These are phyloP conservation scores for Nicotiana noctiflora DNA, from an alignment of 257 asterid species.

Conservation along the genomic window DNA sequence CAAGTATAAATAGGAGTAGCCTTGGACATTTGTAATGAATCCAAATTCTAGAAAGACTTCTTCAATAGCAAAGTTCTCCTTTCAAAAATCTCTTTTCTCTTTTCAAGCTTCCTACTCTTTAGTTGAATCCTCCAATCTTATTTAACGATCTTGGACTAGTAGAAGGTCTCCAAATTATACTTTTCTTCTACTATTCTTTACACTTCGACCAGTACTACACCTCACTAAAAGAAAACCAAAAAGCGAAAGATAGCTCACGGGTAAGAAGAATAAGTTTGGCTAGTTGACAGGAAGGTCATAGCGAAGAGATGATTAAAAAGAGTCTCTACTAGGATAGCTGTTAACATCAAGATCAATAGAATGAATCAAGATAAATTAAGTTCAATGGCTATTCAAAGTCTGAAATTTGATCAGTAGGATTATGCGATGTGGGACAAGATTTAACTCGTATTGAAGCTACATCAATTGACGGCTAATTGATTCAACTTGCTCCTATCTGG, in stretches of 20 bases:
- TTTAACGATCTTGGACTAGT: no score
- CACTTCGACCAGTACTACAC: no score
- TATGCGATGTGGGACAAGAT: not conserved
- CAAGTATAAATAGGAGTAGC: no score
- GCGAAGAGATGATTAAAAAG: not conserved
- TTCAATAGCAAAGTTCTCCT: no score
- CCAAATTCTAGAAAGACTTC: no score
- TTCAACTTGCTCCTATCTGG: not conserved
- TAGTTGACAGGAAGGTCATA: not conserved
- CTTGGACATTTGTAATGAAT: no score
- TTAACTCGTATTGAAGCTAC: not conserved
- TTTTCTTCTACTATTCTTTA: no score
- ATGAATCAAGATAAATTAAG: not conserved
- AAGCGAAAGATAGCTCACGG: no score
- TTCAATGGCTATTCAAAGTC: not conserved
- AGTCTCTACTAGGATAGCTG: constrained; percentile 25
- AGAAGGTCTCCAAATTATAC: no score
- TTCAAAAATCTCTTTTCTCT: no score
- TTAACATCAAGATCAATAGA: constrained; percentile 11
- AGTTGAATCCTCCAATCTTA: no score
- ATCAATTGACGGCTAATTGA: not conserved
- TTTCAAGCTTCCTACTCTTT: no score
- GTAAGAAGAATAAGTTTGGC: not conserved
- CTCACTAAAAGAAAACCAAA: not conserved
- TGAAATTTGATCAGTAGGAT: not conserved